Percentiles rank a stretch among this genome's conserved stretches.
Evolutionary conservation across 495 filamentous ascomycete species (phyloP).

Genomic region (Lasiosphaeria miniovina): DNA sequence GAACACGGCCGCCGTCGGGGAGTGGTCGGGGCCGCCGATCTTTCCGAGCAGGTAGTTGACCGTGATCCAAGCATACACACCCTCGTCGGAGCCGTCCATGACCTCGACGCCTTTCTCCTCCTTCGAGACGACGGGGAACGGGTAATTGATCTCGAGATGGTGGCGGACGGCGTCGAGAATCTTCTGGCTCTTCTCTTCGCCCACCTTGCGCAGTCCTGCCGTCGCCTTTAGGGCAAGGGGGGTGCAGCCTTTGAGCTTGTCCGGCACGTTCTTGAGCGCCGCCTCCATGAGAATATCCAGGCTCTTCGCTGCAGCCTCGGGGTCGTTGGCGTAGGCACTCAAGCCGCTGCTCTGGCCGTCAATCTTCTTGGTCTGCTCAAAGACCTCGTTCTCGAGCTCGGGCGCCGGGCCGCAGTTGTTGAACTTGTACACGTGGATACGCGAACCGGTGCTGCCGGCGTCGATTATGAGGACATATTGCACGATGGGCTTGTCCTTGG

Average conservation of each 20-base stretch:
- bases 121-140: slow-evolving; percentile 85
- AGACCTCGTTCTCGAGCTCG: slow-evolving; percentile 81
- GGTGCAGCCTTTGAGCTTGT: slow-evolving; percentile 80
- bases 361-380: slow-evolving; percentile 82
- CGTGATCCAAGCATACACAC: slow-evolving; percentile 99
- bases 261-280: slow-evolving; percentile 77
- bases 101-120: slow-evolving; percentile 85
- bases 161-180: slow-evolving; percentile 83
- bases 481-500: slow-evolving; percentile 83
- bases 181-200: slow-evolving; percentile 72
- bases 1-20: slow-evolving; percentile 87
- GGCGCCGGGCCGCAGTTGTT: slow-evolving; percentile 96
- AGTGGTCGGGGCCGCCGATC: slow-evolving; percentile 88
- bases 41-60: slow-evolving; percentile 97
- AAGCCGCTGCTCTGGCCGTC: slow-evolving; percentile 71
- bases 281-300: slow-evolving; percentile 84
- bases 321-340: slow-evolving; percentile 79
- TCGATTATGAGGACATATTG: slow-evolving; percentile 99
- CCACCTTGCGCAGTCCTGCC: slow-evolving; percentile 82
- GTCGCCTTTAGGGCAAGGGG: slow-evolving; percentile 96
- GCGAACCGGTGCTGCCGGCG: slow-evolving; percentile 94
- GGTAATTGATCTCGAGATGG: slow-evolving; percentile 84
- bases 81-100: slow-evolving; percentile 93
- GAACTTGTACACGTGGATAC: slow-evolving; percentile 97
- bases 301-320: slow-evolving; percentile 83